A percentile compares a stretch with the other conserved stretches of the same genome.
Conservation (phyloP, 2,329 filamentous ascomycete genomes). For the Pseudocercospora cruenta region DNA sequence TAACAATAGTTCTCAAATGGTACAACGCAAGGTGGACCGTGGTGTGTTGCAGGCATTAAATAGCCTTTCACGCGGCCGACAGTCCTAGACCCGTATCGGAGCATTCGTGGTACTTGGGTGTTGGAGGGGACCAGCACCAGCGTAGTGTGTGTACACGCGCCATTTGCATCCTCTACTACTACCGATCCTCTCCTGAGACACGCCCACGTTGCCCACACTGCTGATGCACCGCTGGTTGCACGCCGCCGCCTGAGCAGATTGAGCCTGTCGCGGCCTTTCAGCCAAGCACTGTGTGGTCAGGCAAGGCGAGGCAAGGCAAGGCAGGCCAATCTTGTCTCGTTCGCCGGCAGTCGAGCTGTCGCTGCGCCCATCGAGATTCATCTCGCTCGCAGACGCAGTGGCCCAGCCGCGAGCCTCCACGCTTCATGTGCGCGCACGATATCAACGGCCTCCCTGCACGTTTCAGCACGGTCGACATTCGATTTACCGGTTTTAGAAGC, state of each 20-base stretch:
- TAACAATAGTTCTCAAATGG: neutral
- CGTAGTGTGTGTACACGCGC: neutral
- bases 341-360: neutral
- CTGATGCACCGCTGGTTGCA: neutral
- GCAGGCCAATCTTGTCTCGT: neutral
- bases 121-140: no score
- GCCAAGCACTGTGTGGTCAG: neutral
- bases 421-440: neutral
- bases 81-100: neutral
- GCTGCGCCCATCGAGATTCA: neutral
- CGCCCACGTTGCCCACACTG: neutral
- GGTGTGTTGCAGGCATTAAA: neutral
- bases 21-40: neutral
- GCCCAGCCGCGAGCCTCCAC: neutral
- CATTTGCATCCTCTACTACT: neutral
- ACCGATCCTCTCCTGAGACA: conserved; percentile 3
- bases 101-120: neutral
- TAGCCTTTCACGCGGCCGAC: neutral
- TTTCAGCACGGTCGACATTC: conserved; percentile 1
- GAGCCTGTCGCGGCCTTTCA: neutral
- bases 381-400: neutral
- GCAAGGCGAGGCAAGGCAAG: neutral
- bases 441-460: conserved; percentile 6
- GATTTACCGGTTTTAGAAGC: neutral
- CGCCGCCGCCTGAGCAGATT: neutral